Base-by-base conservation (phyloP, 441 rosid genomes). In the Euphorbia corollata region DNA sequence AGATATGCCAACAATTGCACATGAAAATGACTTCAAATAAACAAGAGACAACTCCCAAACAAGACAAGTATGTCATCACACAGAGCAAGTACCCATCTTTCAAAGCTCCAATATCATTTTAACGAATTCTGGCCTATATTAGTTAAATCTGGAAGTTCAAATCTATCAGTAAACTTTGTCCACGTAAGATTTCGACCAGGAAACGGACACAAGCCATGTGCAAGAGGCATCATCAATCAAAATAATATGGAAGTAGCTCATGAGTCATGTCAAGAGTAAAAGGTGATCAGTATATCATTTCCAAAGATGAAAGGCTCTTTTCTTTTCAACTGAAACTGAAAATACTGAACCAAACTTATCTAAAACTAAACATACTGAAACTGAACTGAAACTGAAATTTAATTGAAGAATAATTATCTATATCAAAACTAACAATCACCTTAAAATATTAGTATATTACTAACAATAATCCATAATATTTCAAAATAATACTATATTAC, bases 131-230 rank as follows among this genome's bases (percentile, higher is more conserved):
- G 43, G 47, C 39, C 18, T 53, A 36, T 20, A 48, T 60, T 55
- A 24, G 36, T 30, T 38, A 65, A 71, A 59, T 6, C 5, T 32
- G 65, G 53, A 59, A 20, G 47, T 59, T 47, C 32, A 32, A 23
- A 59, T 6, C 48, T 4, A 59, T 0, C 9, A 32, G 2, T 36
- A 12, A 47, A 19, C 47, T 7, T 12, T n/a, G 1, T 36, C 47
- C 55, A 8, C 55, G 24, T 4, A 64, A 19, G 30, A 24, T 19
- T 41, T 12, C 10, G 19, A 32, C 30, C 54, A 39, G 63, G 59
- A 43, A 9, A 3, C 2, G 43, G 20, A 16, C 18, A 30, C 55
- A 67, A 58, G 45, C 54, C 15, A 47, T 30, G 22, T 2, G 10
- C 18, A 32, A 48, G 43, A 47, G 59, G 36, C 9, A 47, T 19